These are phyloP conservation scores for Centella asiatica DNA, from an alignment of 129 eudicot genomes.

Conservation along the genomic window DNA sequence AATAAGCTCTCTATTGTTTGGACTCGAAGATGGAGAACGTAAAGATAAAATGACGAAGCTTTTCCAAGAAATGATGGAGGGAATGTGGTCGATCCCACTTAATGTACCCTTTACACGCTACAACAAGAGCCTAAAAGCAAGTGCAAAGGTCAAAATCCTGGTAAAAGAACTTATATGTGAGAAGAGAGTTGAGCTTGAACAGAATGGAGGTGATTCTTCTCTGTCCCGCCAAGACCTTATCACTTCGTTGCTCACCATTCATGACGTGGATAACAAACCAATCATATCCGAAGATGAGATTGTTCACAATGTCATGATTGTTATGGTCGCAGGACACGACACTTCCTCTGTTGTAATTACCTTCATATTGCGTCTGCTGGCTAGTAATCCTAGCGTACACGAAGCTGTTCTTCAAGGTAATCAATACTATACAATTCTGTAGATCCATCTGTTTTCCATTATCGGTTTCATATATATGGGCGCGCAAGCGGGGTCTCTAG, in stretches of 20 bases:
- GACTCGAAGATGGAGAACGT: conserved; percentile 40
- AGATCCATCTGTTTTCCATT: too few relatives aligned
- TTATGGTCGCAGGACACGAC: conserved; percentile 58
- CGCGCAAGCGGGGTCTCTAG: too few relatives aligned
- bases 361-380: conserved; percentile 32
- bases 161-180: conserved; percentile 31
- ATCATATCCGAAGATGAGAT: conserved; percentile 42
- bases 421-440: too few relatives aligned
- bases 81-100: conserved; percentile 39
- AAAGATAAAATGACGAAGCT: conserved; percentile 29
- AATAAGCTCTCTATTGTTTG: conserved; percentile 47
- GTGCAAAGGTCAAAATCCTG: conserved; percentile 27
- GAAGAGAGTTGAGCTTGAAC: conserved; percentile 27
- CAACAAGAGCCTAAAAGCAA: conserved; percentile 41
- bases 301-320: conserved; percentile 27
- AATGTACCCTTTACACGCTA: conserved; percentile 45
- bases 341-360: conserved; percentile 44
- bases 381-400: conserved; percentile 18
- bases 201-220: conserved; percentile 28
- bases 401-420: conserved; percentile 31
- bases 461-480: too few relatives aligned
- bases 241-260: conserved; percentile 41
- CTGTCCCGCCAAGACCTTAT: conserved; percentile 42
- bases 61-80: conserved; percentile 35
- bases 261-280: conserved; percentile 20